These are phyloP conservation scores for Scolecobasidium constrictum DNA, from an alignment of 2,329 filamentous ascomycete species.

Conservation along the genomic window DNA sequence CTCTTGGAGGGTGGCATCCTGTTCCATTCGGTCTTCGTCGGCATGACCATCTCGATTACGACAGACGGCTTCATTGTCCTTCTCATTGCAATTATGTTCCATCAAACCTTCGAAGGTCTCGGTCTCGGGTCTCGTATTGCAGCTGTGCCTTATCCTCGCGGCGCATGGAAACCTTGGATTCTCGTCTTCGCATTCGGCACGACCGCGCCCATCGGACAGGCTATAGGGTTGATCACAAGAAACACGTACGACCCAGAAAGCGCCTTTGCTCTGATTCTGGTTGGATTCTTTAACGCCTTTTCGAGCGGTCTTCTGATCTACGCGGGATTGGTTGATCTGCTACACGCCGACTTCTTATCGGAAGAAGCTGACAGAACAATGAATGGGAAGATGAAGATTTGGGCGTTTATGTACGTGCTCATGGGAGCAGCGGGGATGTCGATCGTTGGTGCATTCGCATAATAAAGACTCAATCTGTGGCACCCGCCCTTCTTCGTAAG, in stretches of 20 bases:
- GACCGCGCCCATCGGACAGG: constrained; percentile 54
- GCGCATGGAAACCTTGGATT: constrained; percentile 48
- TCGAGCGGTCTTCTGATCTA: constrained; percentile 52
- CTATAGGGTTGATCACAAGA: constrained; percentile 47
- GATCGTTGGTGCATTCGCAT: constrained; percentile 25
- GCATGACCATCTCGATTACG: constrained; percentile 49
- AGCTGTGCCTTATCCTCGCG: constrained; percentile 46
- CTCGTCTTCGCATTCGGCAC: constrained; percentile 52
- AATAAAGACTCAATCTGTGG: no score
- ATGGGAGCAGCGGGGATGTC: constrained; percentile 26
- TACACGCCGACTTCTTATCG: constrained; percentile 55
- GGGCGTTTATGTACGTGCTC: constrained; percentile 36
- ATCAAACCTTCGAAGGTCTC: constrained; percentile 53
- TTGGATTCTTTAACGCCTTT: constrained; percentile 56
- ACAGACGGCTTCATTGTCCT: constrained; percentile 46
- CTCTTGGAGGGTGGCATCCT: constrained; percentile 50
- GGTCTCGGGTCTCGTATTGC: constrained; percentile 51
- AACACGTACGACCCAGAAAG: constrained; percentile 52
- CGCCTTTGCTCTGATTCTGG: constrained; percentile 52
- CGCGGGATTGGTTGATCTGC: constrained; percentile 50
- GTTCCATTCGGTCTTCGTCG: constrained; percentile 54
- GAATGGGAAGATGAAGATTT: constrained; percentile 41
- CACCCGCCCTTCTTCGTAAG: no score
- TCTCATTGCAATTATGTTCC: constrained; percentile 51
- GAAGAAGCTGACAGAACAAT: constrained; percentile 32